Percentiles rank a stretch among this genome's conserved stretches.
These are phyloP conservation scores for Fusarium sp. DNA, from an alignment of 2,329 filamentous ascomycete genomes.

Conservation along the genomic window DNA sequence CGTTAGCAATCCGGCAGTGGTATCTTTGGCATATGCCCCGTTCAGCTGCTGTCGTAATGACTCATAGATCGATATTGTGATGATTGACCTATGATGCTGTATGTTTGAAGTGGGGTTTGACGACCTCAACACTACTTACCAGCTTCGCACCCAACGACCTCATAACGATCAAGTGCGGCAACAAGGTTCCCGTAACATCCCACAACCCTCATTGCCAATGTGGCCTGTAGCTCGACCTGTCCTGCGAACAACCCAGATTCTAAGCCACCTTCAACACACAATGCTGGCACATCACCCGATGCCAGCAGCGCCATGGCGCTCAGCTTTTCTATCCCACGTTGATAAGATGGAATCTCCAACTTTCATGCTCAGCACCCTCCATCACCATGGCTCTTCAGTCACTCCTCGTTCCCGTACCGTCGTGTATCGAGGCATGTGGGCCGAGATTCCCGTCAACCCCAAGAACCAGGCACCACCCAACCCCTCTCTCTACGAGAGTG, in stretches of 20 bases:
- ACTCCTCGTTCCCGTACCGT: conserved; percentile 75
- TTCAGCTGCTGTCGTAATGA: conserved; percentile 19
- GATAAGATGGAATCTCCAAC: conserved; percentile 55
- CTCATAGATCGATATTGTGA: conserved; percentile 22
- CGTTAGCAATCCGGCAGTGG: background rate
- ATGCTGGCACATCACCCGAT: conserved; percentile 37
- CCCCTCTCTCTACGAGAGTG: conserved; percentile 72
- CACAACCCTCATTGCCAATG: conserved; percentile 23
- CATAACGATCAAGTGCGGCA: background rate
- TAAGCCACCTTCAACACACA: conserved; percentile 41
- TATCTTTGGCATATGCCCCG: background rate
- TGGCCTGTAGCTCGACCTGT: conserved; percentile 16
- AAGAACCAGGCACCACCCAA: conserved; percentile 79
- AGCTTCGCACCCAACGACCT: background rate
- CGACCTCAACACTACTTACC: background rate
- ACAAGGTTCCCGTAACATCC: background rate
- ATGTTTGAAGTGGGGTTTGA: conserved; percentile 21
- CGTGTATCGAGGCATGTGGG: conserved; percentile 87
- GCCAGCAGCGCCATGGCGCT: conserved; percentile 61
- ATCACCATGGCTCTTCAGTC: conserved; percentile 49
- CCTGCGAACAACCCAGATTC: conserved; percentile 41
- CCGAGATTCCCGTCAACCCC: conserved; percentile 72
- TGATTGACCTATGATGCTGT: conserved; percentile 22
- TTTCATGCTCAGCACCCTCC: conserved; percentile 62
- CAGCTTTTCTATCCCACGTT: conserved; percentile 60